These are phyloP conservation scores for Naumovozyma baii DNA, from an alignment of 805 yeast species.

Conservation along the genomic window DNA sequence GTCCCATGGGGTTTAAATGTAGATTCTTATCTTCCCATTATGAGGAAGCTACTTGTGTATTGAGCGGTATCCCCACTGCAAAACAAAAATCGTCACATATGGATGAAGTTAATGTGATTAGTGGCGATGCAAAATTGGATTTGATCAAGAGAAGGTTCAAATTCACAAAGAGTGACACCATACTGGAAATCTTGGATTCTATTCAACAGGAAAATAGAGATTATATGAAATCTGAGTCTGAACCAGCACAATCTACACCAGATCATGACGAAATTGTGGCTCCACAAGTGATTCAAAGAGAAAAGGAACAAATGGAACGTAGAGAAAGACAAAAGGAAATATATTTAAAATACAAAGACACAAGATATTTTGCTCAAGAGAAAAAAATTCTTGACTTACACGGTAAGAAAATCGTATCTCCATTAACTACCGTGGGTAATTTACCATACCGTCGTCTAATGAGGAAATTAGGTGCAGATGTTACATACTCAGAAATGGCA, in stretches of 20 bases:
- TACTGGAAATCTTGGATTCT: conserved; percentile 56
- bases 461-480: conserved; percentile 84
- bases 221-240: conserved; percentile 29
- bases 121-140: conserved; percentile 31
- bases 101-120: conserved; percentile 55
- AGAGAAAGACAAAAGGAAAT: conserved; percentile 26
- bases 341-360: conserved; percentile 48
- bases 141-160: conserved; percentile 45
- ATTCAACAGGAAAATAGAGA: conserved; percentile 34
- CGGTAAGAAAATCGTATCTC: conserved; percentile 81
- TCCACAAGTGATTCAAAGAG: conserved; percentile 18
- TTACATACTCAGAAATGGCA: conserved; percentile 95
- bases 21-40: conserved; percentile 78
- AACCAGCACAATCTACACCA: conserved; percentile 29
- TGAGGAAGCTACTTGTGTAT: conserved; percentile 34
- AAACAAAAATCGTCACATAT: conserved; percentile 33
- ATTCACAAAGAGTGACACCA: conserved; percentile 47
- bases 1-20: conserved; percentile 90
- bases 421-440: conserved; percentile 95
- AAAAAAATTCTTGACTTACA: conserved; percentile 63
- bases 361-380: conserved; percentile 70
- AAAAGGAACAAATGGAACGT: conserved; percentile 25
- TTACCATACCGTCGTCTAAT: conserved; percentile 89
- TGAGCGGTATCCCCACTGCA: conserved; percentile 27
- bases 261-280: conserved; percentile 1